Conservation (phyloP, 352 stramenopile genomes). For the Aphanomyces cochlioides region DNA sequence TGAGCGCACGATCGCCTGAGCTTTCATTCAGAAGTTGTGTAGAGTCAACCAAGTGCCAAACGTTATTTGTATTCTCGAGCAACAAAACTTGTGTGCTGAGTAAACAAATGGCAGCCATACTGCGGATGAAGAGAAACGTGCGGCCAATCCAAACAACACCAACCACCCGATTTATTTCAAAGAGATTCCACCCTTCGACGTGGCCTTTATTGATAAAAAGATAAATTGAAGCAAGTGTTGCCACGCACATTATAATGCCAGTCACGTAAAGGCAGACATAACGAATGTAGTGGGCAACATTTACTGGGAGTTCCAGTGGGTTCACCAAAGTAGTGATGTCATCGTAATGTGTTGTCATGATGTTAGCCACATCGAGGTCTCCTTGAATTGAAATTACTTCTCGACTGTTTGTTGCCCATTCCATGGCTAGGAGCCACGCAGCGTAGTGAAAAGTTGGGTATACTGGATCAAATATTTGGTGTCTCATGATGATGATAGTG, state of each 20-base stretch:
- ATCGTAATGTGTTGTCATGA: background rate
- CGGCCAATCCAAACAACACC: slow-evolving; percentile 15
- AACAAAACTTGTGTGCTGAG: background rate
- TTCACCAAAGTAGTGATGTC: background rate
- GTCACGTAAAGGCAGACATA: slow-evolving; percentile 5
- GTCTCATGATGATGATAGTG: too few relatives aligned
- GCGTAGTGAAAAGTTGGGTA: background rate
- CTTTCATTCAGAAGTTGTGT: background rate
- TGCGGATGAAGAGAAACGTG: slow-evolving; percentile 5
- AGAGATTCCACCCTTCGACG: slow-evolving; percentile 12
- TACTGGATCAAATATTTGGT: background rate
- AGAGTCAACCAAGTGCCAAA: background rate
- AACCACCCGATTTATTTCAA: slow-evolving; percentile 12
- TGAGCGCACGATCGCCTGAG: background rate
- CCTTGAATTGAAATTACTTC: background rate
- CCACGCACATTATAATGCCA: background rate
- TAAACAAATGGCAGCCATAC: background rate
- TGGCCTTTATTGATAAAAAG: background rate
- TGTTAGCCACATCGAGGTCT: background rate
- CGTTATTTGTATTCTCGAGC: background rate
- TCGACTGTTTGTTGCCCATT: background rate
- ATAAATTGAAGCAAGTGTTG: background rate
- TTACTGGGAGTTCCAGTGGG: background rate
- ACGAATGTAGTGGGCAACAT: background rate
- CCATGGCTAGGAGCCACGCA: background rate